Percentiles rank a stretch among this genome's conserved stretches.
These are phyloP conservation scores for Ceratocystiopsis minuta DNA, from an alignment of 2,329 filamentous ascomycete species.

Conservation along the genomic window DNA sequence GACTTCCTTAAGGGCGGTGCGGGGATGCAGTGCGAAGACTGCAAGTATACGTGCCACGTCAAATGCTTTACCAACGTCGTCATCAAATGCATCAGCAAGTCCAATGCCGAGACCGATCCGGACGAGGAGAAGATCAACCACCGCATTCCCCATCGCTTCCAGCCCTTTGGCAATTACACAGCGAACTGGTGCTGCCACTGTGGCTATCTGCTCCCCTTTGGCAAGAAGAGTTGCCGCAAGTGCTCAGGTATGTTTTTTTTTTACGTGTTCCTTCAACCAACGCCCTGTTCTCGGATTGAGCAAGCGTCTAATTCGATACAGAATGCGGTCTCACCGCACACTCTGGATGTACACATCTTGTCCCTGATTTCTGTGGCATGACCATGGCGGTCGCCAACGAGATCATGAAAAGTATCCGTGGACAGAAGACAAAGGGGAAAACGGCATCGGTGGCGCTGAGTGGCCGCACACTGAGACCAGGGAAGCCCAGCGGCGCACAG, in stretches of 20 bases:
- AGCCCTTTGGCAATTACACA: constrained; percentile 90
- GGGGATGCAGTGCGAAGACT: constrained; percentile 98
- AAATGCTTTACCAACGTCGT: constrained; percentile 95
- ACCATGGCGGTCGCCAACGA: constrained; percentile 94
- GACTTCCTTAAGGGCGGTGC: constrained; percentile 98
- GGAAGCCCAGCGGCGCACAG: constrained; percentile 20
- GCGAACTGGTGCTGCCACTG: constrained; percentile 99
- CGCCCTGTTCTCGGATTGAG: no score
- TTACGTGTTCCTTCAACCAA: no score
- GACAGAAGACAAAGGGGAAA: constrained; percentile 57
- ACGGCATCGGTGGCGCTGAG: constrained; percentile 35
- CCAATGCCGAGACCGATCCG: constrained; percentile 92
- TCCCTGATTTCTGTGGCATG: constrained; percentile 98
- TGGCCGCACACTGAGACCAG: constrained; percentile 45
- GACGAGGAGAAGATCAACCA: constrained; percentile 99
- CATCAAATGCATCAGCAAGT: constrained; percentile 99
- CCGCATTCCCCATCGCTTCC: constrained; percentile 92
- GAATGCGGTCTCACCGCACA: constrained; percentile 90
- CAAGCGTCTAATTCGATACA: constrained; percentile 13
- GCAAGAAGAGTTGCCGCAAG: constrained; percentile 85
- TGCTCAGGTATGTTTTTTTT: constrained; percentile 50
- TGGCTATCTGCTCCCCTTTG: constrained; percentile 86
- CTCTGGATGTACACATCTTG: constrained; percentile 78
- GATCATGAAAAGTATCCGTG: constrained; percentile 72
- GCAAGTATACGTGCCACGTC: constrained; percentile 97